Conservation (phyloP, 2,329 filamentous ascomycete genomes). For the Massarina eburnea region DNA sequence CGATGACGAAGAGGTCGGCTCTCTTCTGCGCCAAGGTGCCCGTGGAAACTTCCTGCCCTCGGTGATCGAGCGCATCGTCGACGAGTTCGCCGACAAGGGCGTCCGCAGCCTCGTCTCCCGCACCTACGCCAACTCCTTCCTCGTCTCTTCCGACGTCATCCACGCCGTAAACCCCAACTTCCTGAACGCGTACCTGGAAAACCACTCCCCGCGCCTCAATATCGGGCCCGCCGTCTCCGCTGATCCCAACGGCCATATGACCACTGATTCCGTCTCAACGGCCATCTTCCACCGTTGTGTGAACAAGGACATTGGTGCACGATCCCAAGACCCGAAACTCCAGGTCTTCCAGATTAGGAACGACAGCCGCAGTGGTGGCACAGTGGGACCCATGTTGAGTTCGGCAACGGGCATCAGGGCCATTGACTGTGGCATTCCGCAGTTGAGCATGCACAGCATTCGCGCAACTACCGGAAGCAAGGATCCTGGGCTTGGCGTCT, state of each 20-base stretch:
- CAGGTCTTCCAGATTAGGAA: conserved; percentile 96
- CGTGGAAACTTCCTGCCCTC: conserved; percentile 83
- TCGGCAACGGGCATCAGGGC: conserved; percentile 77
- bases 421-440: conserved; percentile 85
- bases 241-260: conserved; percentile 94
- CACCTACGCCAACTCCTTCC: conserved; percentile 88
- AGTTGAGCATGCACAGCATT: conserved; percentile 92
- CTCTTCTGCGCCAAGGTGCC: conserved; percentile 85
- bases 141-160: conserved; percentile 89
- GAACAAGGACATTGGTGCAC: conserved; percentile 55
- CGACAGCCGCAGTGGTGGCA: conserved; percentile 84
- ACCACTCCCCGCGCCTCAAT: conserved; percentile 86
- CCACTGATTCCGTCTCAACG: conserved; percentile 84
- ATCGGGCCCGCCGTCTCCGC: conserved; percentile 78
- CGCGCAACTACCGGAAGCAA: conserved; percentile 82
- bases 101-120: conserved; percentile 66
- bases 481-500: conserved; percentile 85
- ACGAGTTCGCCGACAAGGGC: conserved; percentile 57
- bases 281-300: conserved; percentile 79
- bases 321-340: conserved; percentile 56
- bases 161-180: conserved; percentile 97
- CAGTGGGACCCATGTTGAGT: conserved; percentile 89
- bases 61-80: conserved; percentile 78
- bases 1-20: conserved; percentile 96
- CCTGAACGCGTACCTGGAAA: conserved; percentile 75